A percentile compares a stretch with the other conserved stretches of the same genome.
These are phyloP conservation scores for Gracilaria caudata DNA, from an alignment of 23 red algal genomes.

Conservation along the genomic window DNA sequence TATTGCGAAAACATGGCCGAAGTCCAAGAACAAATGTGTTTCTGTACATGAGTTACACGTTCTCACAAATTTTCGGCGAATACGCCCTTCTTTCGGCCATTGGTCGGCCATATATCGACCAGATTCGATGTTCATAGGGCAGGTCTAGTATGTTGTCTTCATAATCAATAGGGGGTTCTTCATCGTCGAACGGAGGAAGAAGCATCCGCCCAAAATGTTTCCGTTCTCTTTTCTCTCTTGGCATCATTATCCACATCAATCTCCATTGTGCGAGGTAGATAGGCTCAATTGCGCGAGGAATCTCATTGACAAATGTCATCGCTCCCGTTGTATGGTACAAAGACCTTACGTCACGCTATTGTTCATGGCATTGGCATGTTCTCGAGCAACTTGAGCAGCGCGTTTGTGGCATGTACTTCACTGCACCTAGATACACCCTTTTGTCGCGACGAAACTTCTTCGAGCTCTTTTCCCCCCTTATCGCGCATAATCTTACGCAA, in stretches of 20 bases:
- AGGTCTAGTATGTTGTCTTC: constrained; percentile 89
- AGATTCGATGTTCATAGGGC: too few relatives aligned
- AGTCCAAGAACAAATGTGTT: too few relatives aligned
- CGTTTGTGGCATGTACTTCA: constrained; percentile 98
- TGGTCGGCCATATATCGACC: too few relatives aligned
- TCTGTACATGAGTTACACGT: too few relatives aligned
- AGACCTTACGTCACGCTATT: constrained; percentile 76
- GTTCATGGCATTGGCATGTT: constrained; percentile 99
- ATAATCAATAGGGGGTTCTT: constrained; percentile 96
- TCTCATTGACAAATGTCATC: constrained; percentile 92
- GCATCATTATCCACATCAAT: constrained; percentile 87
- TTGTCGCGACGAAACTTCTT: constrained; percentile 86
- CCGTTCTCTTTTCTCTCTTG: constrained; percentile 83
- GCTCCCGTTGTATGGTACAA: constrained; percentile 95
- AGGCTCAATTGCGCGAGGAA: constrained; percentile 85
- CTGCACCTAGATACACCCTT: constrained; percentile 88
- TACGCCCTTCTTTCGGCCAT: too few relatives aligned
- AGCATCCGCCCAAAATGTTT: constrained; percentile 83
- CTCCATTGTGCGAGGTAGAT: constrained; percentile 96
- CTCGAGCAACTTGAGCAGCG: constrained; percentile 91
- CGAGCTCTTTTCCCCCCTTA: constrained; percentile 91
- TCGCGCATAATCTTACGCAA: constrained; percentile 93
- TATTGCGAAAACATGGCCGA: too few relatives aligned
- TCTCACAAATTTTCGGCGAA: too few relatives aligned
- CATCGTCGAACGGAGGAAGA: constrained; percentile 96